Percentiles rank a stretch among this genome's conserved stretches.
phyloP scores from a whole-genome alignment of 176 grass and related monocot genomes.

The Eleusine coracana region DNA sequence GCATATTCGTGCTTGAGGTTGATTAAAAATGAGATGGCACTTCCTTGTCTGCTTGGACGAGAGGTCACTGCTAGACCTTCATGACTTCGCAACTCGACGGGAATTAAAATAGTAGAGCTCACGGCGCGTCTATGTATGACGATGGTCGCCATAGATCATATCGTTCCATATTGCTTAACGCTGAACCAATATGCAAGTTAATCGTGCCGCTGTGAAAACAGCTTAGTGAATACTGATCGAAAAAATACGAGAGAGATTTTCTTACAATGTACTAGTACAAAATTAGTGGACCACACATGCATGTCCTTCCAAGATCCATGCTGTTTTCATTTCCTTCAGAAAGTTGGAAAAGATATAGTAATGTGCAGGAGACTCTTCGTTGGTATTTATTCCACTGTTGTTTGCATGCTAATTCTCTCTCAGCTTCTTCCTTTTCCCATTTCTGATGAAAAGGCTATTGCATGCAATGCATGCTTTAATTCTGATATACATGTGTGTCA shows the following conservation, averaged over 20 bases:
- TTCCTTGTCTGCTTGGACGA: slow-evolving; percentile 51
- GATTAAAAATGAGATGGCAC: slow-evolving; percentile 37
- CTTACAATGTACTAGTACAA: neutral
- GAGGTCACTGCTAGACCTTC: slow-evolving; percentile 33
- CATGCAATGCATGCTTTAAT: slow-evolving; percentile 14
- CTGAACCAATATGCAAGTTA: neutral
- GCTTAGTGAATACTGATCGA: neutral
- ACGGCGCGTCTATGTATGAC: neutral
- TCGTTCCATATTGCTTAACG: neutral
- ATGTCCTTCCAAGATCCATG: neutral
- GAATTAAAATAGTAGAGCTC: neutral
- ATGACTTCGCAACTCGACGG: slow-evolving; percentile 42
- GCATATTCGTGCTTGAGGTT: slow-evolving; percentile 9
- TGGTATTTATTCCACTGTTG: neutral
- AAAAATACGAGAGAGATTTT: neutral
- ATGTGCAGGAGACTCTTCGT: neutral
- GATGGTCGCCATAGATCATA: neutral
- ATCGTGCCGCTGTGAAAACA: neutral
- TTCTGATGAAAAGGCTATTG: neutral
- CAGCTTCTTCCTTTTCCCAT: neutral
- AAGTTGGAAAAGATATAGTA: neutral
- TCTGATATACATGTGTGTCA: neutral
- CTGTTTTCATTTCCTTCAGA: neutral
- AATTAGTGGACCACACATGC: neutral
- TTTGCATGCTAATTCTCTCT: neutral